phyloP scores from a whole-genome alignment of 805 yeast species.

The Scheffersomyces spartinae region DNA sequence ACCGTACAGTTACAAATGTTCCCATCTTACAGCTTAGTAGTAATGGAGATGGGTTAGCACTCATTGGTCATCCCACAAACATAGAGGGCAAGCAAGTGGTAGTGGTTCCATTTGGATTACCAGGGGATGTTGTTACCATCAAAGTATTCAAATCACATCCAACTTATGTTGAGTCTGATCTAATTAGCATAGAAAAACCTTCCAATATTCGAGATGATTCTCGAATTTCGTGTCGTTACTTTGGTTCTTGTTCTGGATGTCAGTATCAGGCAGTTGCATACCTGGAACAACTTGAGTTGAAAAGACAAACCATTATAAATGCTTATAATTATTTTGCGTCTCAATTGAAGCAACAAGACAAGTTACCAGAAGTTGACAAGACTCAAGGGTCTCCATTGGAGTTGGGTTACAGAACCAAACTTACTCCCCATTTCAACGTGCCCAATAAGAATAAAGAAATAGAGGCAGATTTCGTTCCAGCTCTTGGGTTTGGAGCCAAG shows the following conservation, averaged over 20 bases:
- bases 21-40: constrained; percentile 50
- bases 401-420: constrained; percentile 75
- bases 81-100: constrained; percentile 44
- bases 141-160: constrained; percentile 74
- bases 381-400: constrained; percentile 72
- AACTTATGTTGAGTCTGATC: constrained; percentile 61
- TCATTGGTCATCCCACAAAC: constrained; percentile 48
- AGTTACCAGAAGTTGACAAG: constrained; percentile 48
- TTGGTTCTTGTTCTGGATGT: constrained; percentile 91
- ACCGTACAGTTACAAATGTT: constrained; percentile 49
- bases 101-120: constrained; percentile 76
- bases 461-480: constrained; percentile 37
- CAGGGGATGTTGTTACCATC: constrained; percentile 69
- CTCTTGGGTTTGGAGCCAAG: constrained; percentile 81
- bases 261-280: constrained; percentile 80
- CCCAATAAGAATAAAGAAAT: constrained; percentile 38
- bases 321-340: constrained; percentile 78
- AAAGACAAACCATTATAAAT: constrained; percentile 61
- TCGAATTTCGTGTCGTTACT: constrained; percentile 67
- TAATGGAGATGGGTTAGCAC: constrained; percentile 80
- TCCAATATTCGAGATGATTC: constrained; percentile 37
- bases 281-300: constrained; percentile 58
- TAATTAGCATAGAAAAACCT: constrained; percentile 35
- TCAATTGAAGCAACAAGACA: constrained; percentile 22
- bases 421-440: constrained; percentile 90